These are phyloP conservation scores for Spathaspora boniae DNA, from an alignment of 805 yeast genomes.

Conservation along the genomic window DNA sequence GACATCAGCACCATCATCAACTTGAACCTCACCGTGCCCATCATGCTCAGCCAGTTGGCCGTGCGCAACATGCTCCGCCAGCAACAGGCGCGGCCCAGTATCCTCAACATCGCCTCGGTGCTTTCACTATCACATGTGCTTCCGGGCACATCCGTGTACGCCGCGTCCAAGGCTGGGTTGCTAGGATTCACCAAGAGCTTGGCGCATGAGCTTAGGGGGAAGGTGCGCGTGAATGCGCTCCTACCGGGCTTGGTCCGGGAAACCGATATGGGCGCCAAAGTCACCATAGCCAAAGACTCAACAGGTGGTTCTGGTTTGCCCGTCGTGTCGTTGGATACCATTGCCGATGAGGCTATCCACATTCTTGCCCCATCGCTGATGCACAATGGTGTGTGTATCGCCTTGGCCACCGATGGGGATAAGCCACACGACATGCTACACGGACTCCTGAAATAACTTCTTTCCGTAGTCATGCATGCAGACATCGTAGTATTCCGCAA, in stretches of 20 bases:
- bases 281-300: constrained; percentile 14
- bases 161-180: constrained; percentile 70
- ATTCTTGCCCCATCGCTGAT: too few relatives aligned
- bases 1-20: constrained; percentile 46
- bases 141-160: constrained; percentile 63
- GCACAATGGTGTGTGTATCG: constrained; percentile 33
- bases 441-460: too few relatives aligned
- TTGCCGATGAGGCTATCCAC: constrained; percentile 22
- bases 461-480: too few relatives aligned
- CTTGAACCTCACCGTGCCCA: constrained; percentile 60
- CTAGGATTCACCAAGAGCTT: constrained; percentile 57
- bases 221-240: constrained; percentile 60
- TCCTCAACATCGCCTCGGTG: constrained; percentile 67
- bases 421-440: too few relatives aligned
- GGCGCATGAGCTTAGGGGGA: constrained; percentile 56
- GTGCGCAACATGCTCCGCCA: constrained; percentile 46
- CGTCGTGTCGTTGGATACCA: constrained; percentile 22
- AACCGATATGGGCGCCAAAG: constrained; percentile 59
- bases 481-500: constrained; percentile 9
- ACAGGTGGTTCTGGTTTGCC: too few relatives aligned
- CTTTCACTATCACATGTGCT: constrained; percentile 40
- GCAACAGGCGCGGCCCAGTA: constrained; percentile 21
- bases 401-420: too few relatives aligned
- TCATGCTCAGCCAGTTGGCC: constrained; percentile 53
- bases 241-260: constrained; percentile 65